These are phyloP conservation scores for Bothriochloa decipiens DNA, from an alignment of 176 grass and related monocot species.

Conservation along the genomic window DNA sequence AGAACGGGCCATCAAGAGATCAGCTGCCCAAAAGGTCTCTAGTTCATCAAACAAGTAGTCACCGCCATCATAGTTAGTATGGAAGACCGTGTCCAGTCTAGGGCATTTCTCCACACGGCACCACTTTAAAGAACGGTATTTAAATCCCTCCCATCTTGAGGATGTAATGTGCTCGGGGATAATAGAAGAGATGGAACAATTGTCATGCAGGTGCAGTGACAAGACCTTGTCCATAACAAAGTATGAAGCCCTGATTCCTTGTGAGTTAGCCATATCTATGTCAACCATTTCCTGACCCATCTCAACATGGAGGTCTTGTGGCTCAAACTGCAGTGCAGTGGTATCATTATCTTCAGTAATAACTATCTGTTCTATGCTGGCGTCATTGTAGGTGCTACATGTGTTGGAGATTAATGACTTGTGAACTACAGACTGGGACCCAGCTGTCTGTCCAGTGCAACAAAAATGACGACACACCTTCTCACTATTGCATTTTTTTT, in stretches of 20 bases:
- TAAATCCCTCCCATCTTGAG: accelerated
- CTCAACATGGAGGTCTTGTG: background rate
- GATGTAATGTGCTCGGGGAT: background rate
- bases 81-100: background rate
- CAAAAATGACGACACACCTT: no score
- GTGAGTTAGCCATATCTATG: background rate
- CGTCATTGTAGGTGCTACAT: background rate
- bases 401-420: background rate
- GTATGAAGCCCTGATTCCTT: no score
- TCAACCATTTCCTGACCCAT: background rate
- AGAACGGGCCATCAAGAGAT: background rate
- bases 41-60: background rate
- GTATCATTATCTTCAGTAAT: no score
- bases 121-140: background rate
- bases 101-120: background rate
- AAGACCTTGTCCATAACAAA: background rate
- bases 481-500: background rate
- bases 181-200: background rate
- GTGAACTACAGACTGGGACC: background rate
- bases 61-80: background rate
- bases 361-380: no score
- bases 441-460: no score
- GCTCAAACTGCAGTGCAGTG: no score
- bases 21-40: background rate
- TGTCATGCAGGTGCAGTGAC: background rate